Evolutionary conservation across 208 protist species (phyloP).

Genomic region (Crithidia mellificae): DNA sequence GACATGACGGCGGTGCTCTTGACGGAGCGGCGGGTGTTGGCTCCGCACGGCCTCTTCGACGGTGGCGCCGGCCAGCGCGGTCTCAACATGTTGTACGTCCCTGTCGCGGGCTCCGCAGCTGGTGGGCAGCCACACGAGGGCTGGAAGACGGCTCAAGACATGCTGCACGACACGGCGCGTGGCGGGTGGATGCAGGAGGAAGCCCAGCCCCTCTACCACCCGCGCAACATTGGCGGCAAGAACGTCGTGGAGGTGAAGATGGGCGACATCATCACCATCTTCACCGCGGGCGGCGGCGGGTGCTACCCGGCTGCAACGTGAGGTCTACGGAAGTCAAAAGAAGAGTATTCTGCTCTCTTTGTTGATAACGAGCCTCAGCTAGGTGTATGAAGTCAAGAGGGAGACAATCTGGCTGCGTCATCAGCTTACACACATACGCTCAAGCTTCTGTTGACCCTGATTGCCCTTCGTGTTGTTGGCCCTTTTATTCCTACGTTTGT

Average conservation of each 20-base stretch:
- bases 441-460: too few relatives aligned
- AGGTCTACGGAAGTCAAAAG: neutral
- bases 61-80: slow-evolving; percentile 78
- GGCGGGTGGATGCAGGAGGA: slow-evolving; percentile 47
- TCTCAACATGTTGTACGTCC: slow-evolving; percentile 58
- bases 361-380: neutral
- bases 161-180: slow-evolving; percentile 52
- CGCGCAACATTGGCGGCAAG: slow-evolving; percentile 65
- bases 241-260: slow-evolving; percentile 51
- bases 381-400: too few relatives aligned
- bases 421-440: too few relatives aligned
- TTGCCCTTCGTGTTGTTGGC: too few relatives aligned
- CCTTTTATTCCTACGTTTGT: too few relatives aligned
- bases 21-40: slow-evolving; percentile 88
- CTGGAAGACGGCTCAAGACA: slow-evolving; percentile 38
- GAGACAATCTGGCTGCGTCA: too few relatives aligned
- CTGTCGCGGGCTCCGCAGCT: slow-evolving; percentile 6
- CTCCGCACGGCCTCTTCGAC: slow-evolving; percentile 82
- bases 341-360: neutral
- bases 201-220: slow-evolving; percentile 36
- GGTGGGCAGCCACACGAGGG: neutral
- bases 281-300: slow-evolving; percentile 59
- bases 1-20: slow-evolving; percentile 86
- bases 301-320: slow-evolving; percentile 26
- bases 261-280: slow-evolving; percentile 64